These are phyloP conservation scores for Microbotryomycetes sp. DNA, from an alignment of 1,284 basidiomycete species.

Conservation along the genomic window DNA sequence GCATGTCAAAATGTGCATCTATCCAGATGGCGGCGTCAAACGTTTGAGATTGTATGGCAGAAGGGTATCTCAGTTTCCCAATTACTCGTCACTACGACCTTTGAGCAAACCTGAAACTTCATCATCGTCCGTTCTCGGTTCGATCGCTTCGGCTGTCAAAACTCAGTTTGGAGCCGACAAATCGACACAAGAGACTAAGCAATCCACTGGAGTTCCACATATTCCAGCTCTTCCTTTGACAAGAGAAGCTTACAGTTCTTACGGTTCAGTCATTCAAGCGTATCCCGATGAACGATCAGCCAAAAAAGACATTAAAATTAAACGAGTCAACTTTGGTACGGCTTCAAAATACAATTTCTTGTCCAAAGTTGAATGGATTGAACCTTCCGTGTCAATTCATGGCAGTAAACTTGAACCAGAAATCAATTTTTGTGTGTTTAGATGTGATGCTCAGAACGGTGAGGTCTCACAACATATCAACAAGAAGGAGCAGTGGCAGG, in stretches of 20 bases:
- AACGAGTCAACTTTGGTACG: slow-evolving; percentile 75
- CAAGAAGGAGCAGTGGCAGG: slow-evolving; percentile 37
- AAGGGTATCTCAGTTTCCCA: slow-evolving; percentile 42
- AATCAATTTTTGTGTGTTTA: slow-evolving; percentile 36
- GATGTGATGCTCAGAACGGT: slow-evolving; percentile 36
- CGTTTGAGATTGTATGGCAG: slow-evolving; percentile 75
- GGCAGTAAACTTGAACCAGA: neutral
- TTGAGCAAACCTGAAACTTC: slow-evolving; percentile 23
- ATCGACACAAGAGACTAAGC: neutral
- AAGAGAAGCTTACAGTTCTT: slow-evolving; percentile 69
- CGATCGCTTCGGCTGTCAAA: neutral
- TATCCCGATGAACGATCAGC: slow-evolving; percentile 59
- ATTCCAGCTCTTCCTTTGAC: slow-evolving; percentile 71
- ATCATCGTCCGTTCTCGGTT: slow-evolving; percentile 6
- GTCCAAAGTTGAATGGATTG: slow-evolving; percentile 49
- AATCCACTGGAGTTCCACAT: slow-evolving; percentile 40
- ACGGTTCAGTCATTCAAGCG: slow-evolving; percentile 79
- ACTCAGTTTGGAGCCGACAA: neutral
- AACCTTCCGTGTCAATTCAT: slow-evolving; percentile 8
- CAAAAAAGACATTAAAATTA: slow-evolving; percentile 57
- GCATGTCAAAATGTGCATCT: slow-evolving; percentile 81
- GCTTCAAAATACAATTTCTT: slow-evolving; percentile 87
- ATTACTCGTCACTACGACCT: slow-evolving; percentile 21
- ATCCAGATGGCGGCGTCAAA: slow-evolving; percentile 94
- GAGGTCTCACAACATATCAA: slow-evolving; percentile 39